A percentile compares a stretch with the other conserved stretches of the same genome.
Conservation (phyloP, 495 filamentous ascomycete genomes). For the Pseudotulostoma volvatum region DNA sequence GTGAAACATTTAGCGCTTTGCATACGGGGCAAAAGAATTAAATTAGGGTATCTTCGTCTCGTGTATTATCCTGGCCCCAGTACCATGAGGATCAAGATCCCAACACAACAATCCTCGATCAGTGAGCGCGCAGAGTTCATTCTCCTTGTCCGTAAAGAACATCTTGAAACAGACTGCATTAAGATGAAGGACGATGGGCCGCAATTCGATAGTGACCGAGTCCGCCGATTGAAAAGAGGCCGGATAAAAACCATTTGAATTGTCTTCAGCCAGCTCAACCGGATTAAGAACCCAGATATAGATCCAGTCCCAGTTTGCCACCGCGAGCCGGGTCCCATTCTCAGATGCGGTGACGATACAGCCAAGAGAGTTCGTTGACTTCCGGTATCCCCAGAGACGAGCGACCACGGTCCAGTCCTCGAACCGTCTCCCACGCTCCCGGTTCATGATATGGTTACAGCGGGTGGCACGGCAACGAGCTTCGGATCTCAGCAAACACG, state of each 20-base stretch:
- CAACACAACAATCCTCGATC: conserved; percentile 30
- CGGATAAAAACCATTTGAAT: conserved; percentile 17
- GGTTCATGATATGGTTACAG: conserved; percentile 26
- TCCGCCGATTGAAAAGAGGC: conserved; percentile 10
- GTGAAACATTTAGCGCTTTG: too few relatives aligned
- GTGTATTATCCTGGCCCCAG: background rate
- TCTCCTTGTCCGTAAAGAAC: conserved; percentile 21
- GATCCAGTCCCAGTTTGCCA: conserved; percentile 29
- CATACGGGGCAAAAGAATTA: too few relatives aligned
- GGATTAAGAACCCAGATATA: conserved; percentile 32
- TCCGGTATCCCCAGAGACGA: conserved; percentile 25
- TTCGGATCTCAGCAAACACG: conserved; percentile 24
- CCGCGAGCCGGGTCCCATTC: conserved; percentile 24
- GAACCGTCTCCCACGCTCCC: conserved; percentile 25
- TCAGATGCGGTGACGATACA: conserved; percentile 26
- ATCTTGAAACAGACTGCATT: conserved; percentile 28
- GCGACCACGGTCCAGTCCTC: conserved; percentile 22
- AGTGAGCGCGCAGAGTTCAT: conserved; percentile 28
- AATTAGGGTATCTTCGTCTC: too few relatives aligned
- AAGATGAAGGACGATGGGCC: conserved; percentile 18
- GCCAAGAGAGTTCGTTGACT: conserved; percentile 21
- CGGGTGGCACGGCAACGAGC: conserved; percentile 6
- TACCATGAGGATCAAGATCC: conserved; percentile 15
- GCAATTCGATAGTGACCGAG: conserved; percentile 13
- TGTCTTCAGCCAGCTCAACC: conserved; percentile 14